These are phyloP conservation scores for Pseudocercospora ulei DNA, from an alignment of 2,329 filamentous ascomycete genomes.

Conservation along the genomic window DNA sequence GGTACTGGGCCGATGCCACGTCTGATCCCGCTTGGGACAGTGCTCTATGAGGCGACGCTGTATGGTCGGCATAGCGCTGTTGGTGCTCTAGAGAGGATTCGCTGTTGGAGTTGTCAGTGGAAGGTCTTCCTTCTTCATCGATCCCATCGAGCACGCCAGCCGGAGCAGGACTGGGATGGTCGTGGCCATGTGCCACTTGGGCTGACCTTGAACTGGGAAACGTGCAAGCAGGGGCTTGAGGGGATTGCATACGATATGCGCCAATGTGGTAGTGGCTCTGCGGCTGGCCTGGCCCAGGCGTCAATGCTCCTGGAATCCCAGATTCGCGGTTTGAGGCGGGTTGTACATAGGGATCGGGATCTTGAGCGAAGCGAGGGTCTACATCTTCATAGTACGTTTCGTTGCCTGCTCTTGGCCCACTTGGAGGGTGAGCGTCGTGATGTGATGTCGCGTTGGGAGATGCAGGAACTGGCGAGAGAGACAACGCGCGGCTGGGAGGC, in stretches of 20 bases:
- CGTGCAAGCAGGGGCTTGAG: not conserved
- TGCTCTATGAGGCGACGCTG: constrained; percentile 18
- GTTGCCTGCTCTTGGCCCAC: constrained; percentile 34
- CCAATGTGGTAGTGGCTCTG: constrained; percentile 10
- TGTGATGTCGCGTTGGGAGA: constrained; percentile 21
- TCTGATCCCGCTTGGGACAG: constrained; percentile 53
- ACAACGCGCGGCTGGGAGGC: constrained; percentile 19
- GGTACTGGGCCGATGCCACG: constrained; percentile 40
- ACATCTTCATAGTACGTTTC: constrained; percentile 82
- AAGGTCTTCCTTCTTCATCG: constrained; percentile 12
- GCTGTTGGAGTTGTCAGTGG: constrained; percentile 19
- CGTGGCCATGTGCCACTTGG: constrained; percentile 9
- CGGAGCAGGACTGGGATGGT: constrained; percentile 6
- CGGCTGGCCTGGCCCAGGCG: constrained; percentile 19
- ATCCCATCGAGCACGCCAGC: constrained; percentile 14
- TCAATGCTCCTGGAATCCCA: constrained; percentile 24
- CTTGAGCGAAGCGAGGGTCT: constrained; percentile 70
- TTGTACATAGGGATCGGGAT: constrained; percentile 20
- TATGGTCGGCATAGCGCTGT: constrained; percentile 8
- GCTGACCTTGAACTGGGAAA: constrained; percentile 6
- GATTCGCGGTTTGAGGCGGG: constrained; percentile 14
- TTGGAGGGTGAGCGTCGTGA: constrained; percentile 9
- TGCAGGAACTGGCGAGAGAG: constrained; percentile 26
- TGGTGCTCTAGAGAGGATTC: constrained; percentile 17
- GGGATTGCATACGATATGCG: constrained; percentile 17